Evolutionary conservation across 805 yeast species (phyloP), one percentile per base, ranked within the genome.

Genomic region (Brettanomyces bruxellensis): DNA sequence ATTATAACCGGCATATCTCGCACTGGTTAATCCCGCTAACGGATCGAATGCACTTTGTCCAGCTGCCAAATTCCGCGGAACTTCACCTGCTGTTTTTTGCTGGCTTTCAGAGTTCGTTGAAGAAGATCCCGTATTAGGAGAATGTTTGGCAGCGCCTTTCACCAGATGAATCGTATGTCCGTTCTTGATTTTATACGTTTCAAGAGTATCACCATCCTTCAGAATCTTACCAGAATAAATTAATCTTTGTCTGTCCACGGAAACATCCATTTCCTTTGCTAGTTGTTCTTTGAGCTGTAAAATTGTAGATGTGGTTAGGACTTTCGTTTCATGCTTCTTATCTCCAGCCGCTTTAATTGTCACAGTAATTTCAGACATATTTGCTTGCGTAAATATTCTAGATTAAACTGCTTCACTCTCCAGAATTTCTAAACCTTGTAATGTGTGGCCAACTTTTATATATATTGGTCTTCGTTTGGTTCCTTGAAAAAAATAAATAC

Each of bases 151-250:
- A 3, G 90, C 88, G 47, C 95, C 82, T 70, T 85, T 87, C 32
- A 91, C 97, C 55, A 93, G 61, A 66, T 91, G 99, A 51, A 91
- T 71, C 0, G 96, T 83, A 62, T 87, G 95, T 25, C 95, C 96
- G 47, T 77, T 68, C 64, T 86, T 86, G 59, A 91, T 78, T 62
- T 87, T 87, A 69, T 91, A 91, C 4, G 78, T 69, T 14, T 73
- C 81, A 8, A 91, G 65, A 5, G 86, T 75, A 54, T 90, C 93
- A 35, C 70, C 71, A 59, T 91, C 96, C 64, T 90, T 90, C 59
- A 91, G 75, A 34, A 93, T 95, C 55, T 91, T 83, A 38, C 99
- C 99, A 3, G 96, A 86, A 68, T 86, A 91, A 59, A 91, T 90
- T 60, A 91, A 73, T 49, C 98, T 75, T 67, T 90, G 98, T 50